A percentile compares a stretch with the other conserved stretches of the same genome.
Conservation (phyloP, 2,329 filamentous ascomycete species). For the Ceratocystis destructans region DNA sequence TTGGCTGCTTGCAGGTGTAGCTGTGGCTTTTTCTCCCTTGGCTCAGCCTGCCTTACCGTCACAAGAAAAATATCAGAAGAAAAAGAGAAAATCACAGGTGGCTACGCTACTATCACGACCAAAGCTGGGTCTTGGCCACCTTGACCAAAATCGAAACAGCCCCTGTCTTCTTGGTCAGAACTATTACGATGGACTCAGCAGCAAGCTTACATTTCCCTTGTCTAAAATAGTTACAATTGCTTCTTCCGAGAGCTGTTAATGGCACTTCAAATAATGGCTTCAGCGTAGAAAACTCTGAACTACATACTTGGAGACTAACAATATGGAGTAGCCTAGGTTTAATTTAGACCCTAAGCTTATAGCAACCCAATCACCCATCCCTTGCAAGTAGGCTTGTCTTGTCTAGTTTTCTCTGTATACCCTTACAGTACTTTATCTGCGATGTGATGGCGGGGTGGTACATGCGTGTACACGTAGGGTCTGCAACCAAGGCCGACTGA, state of each 20-base stretch:
- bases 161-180: neutral
- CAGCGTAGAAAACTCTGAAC: too few relatives aligned
- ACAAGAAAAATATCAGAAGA: neutral
- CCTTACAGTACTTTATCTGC: slow-evolving; percentile 1
- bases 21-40: neutral
- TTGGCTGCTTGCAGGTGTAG: neutral
- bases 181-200: neutral
- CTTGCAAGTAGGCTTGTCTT: neutral
- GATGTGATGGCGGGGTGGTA: slow-evolving; percentile 3
- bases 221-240: neutral
- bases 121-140: neutral
- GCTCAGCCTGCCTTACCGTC: neutral
- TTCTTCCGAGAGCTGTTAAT: neutral
- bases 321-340: neutral
- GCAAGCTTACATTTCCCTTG: neutral
- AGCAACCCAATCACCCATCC: neutral
- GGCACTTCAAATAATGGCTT: too few relatives aligned
- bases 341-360: neutral
- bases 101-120: neutral
- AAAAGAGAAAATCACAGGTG: neutral
- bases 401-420: neutral
- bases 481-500: neutral
- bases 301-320: neutral
- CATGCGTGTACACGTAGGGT: neutral
- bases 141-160: neutral